A percentile compares a stretch with the other conserved stretches of the same genome.
Evolutionary conservation across 305 asterid genomes (phyloP).

Genomic region (Fraxinus paxiana): DNA sequence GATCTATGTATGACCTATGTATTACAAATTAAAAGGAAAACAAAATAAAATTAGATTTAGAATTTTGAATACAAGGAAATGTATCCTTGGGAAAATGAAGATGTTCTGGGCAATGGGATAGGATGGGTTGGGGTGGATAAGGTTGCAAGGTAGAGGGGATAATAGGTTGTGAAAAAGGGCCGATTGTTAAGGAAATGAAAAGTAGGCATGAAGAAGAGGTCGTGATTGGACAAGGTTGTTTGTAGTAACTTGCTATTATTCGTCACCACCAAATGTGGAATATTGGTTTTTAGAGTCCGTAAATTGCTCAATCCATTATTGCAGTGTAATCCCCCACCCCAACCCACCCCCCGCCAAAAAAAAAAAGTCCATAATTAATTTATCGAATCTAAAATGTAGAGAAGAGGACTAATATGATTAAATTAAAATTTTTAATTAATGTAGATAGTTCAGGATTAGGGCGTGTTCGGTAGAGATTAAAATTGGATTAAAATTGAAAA

Average conservation of each 20-base stretch:
- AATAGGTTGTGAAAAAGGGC: constrained; percentile 14
- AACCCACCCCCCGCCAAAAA: too few relatives aligned
- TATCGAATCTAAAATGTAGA: background rate
- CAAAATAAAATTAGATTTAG: background rate
- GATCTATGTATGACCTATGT: background rate
- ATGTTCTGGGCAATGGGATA: background rate
- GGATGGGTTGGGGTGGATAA: background rate
- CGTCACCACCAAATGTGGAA: constrained; percentile 35
- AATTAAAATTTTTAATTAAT: background rate
- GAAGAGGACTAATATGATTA: background rate
- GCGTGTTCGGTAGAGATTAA: too few relatives aligned
- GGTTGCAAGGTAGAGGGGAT: constrained; percentile 29
- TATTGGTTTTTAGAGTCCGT: constrained; percentile 27
- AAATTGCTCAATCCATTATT: constrained; percentile 24
- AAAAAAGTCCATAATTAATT: too few relatives aligned
- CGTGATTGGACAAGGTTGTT: constrained; percentile 36
- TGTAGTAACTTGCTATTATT: constrained; percentile 13
- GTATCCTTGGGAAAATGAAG: background rate
- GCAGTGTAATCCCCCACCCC: background rate
- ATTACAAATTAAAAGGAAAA: background rate
- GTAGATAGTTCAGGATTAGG: background rate
- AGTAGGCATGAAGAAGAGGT: constrained; percentile 36
- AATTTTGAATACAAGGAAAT: background rate
- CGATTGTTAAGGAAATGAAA: constrained; percentile 12
- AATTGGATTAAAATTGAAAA: too few relatives aligned